Evolutionary conservation across 495 filamentous ascomycete species (phyloP), one percentile per base, ranked within the genome.

Genomic region (Neurospora sp.): DNA sequence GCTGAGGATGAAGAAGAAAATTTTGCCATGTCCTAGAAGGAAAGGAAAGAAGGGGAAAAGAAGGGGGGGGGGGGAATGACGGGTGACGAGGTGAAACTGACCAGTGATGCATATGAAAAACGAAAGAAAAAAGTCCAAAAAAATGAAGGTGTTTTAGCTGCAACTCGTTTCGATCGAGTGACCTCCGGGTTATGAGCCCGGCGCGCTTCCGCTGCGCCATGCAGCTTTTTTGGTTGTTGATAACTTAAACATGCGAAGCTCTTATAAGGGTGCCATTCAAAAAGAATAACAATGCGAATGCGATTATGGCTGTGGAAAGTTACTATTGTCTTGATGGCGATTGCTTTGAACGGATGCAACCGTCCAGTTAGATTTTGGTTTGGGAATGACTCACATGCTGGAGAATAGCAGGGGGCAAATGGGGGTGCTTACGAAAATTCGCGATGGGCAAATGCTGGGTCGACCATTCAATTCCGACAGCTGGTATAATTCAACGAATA

Each of bases 131-230:
- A 69, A 41, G 40, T 4, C 20, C 35, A 70, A 71, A 73, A 73
- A 70, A 31, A 11, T 6, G 8, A 70, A 40, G 1, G 3, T 14
- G 54, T 14, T 40, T 23, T 71, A 46, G 69, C 70, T 74, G 38
- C 42, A 73, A 73, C 72, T 70, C 62, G 72, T 73, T 73, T 73
- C 72, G 72, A 73, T 73, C 72, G 39, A 70, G 72, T 73, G 72
- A 41, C 72, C 72, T 73, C 72, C 72, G 72, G 72, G 72, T 73
- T 73, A 73, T 73, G 72, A 73, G 72, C 72, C 72, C 72, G 72
- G 72, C 72, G 72, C 72, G 72, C 72, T 73, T 73, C 72, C 72
- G 72, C 72, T 73, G 72, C 72, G 72, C 72, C 72, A 73, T 73
- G 72, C 66, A 73, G 72, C 72, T 73, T 70, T 70, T 41, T 39